Evolutionary conservation across 208 protist genomes (phyloP).

Genomic region (Jaenimonas drosophilae): DNA sequence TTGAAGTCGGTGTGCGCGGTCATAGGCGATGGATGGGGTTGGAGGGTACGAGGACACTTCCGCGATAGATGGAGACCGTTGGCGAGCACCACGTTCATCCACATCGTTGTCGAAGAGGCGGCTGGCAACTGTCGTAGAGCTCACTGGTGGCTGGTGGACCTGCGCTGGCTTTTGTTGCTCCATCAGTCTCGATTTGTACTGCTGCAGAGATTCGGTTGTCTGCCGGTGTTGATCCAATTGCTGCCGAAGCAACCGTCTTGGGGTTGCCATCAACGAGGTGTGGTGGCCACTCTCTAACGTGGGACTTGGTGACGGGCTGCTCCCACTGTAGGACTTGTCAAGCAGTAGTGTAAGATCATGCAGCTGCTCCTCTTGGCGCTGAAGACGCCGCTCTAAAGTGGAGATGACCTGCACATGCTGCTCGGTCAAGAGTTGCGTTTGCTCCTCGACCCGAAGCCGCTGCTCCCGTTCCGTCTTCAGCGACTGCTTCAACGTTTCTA

Average conservation of each 20-base stretch:
- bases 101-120: no score
- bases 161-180: not conserved
- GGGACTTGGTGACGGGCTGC: not conserved
- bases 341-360: slow-evolving; percentile 35
- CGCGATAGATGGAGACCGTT: no score
- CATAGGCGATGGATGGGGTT: no score
- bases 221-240: slow-evolving; percentile 58
- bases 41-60: no score
- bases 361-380: slow-evolving; percentile 70
- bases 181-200: slow-evolving; percentile 25
- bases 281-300: not conserved
- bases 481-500: not conserved
- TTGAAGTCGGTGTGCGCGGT: not conserved
- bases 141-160: no score
- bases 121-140: no score
- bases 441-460: slow-evolving; percentile 74
- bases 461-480: slow-evolving; percentile 78
- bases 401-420: slow-evolving; percentile 66
- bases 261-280: slow-evolving; percentile 10
- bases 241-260: slow-evolving; percentile 43
- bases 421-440: slow-evolving; percentile 69
- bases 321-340: slow-evolving; percentile 19
- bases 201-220: slow-evolving; percentile 29
- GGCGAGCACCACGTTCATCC: no score
- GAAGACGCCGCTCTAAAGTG: slow-evolving; percentile 60